Evolutionary conservation across 2,329 filamentous ascomycete genomes (phyloP), one percentile per base, ranked within the genome.

Genomic region (Albifimbria verrucaria): DNA sequence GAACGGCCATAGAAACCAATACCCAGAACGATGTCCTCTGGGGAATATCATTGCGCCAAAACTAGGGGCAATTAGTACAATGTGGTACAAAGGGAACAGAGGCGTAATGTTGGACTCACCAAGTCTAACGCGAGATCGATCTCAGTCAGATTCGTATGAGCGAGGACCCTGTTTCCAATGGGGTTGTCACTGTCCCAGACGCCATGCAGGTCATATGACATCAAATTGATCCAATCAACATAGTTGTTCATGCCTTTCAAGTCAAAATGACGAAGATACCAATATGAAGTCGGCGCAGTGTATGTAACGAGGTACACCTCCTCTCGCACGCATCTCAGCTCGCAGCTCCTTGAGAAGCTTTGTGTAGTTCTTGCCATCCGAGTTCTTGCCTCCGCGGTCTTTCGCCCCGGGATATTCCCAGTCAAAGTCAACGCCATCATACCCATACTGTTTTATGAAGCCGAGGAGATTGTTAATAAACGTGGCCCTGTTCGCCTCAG

Each of bases 191-290:
- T 21, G 18, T 43, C 39, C 39, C 39, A 43, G 15, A 43, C 39
- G 9, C 39, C 39, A 21, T 43, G 39, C 20, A 43, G 39, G 20
- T 43, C 39, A 43, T 43, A 43, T 18, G 39, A 43, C 39, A 43
- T 43, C 15, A 57, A 3, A 26, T 59, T 59, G 42, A 59, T 28
- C 21, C 44, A 60, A 45, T 58, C 53, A 11, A 48, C 51, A 18
- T 21, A 5, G 3, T 43, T 7, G 2, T 18, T 24, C 10, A 50
- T 52, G 2, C 18, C 32, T 15, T 52, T 48, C 7, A 61, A 11
- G 25, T 59, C 53, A 49, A 58, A 59, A 18, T 54, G 50, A 7
- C 52, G 55, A 2, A 65, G 53, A 26, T 66, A 66, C 62, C 60
- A 65, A 45, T 57, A 65, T 7, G 39, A 43, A 9, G 39, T n/a